phyloP scores from a whole-genome alignment of 371 early-diverging fungal species.

The Rhizopus microsporus region DNA sequence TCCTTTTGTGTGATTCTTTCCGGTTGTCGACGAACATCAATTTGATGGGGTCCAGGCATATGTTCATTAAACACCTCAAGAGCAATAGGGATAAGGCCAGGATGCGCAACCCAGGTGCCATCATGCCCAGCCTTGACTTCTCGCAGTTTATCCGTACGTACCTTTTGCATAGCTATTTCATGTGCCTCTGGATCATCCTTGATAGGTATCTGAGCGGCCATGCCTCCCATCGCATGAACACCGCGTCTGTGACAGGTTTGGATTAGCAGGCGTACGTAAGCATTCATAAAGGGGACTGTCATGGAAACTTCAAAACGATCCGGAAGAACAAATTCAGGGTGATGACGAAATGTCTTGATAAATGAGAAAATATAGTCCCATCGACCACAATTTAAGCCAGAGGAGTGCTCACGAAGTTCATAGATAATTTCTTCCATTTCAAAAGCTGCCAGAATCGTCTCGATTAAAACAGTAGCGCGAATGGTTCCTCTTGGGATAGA shows the following conservation, averaged over 20 bases:
- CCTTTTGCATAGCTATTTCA: constrained; percentile 90
- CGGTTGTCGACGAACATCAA: constrained; percentile 87
- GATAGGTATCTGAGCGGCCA: constrained; percentile 98
- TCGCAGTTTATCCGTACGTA: constrained; percentile 89
- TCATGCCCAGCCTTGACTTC: constrained; percentile 95
- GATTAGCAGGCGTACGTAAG: constrained; percentile 88
- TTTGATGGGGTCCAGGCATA: constrained; percentile 96
- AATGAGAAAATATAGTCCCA: constrained; percentile 98
- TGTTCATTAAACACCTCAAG: constrained; percentile 86
- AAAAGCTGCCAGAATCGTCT: constrained; percentile 94
- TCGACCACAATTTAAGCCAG: constrained; percentile 96
- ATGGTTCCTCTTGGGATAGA: constrained; percentile 92
- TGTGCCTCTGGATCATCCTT: constrained; percentile 87
- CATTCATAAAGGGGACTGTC: constrained; percentile 96
- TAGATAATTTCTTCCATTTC: constrained; percentile 99
- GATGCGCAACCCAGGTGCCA: constrained; percentile 98
- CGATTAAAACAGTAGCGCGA: constrained; percentile 95
- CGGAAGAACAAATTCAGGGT: constrained; percentile 84
- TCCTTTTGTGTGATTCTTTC: constrained; percentile 85
- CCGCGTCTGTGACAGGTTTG: constrained; percentile 96
- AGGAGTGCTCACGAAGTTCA: constrained; percentile 94
- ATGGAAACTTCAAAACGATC: constrained; percentile 89
- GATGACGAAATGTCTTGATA: constrained; percentile 92
- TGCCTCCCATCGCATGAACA: constrained; percentile 98
- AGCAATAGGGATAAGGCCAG: constrained; percentile 89